Evolutionary conservation across 129 eudicot genomes (phyloP).

Genomic region (Arctium lappa): DNA sequence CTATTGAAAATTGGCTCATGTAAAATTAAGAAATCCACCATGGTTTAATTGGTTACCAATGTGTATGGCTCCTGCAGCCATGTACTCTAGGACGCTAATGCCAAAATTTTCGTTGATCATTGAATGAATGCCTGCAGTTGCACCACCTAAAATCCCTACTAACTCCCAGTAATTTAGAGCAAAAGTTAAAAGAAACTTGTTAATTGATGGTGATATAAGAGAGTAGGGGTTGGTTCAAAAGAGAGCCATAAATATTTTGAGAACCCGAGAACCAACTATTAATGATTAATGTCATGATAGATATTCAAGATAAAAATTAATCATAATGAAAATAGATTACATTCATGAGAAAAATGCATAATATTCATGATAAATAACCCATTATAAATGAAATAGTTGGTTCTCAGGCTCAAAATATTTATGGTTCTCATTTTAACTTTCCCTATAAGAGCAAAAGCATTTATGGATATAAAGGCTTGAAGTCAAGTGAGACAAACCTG

Average conservation of each 20-base stretch:
- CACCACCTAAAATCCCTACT: slow-evolving; percentile 79
- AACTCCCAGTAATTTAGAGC: slow-evolving; percentile 59
- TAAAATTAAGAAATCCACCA: not conserved
- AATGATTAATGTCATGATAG: too few species aligned
- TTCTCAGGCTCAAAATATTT: too few species aligned
- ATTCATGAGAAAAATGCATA: too few species aligned
- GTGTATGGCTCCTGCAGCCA: slow-evolving; percentile 99
- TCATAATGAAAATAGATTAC: too few species aligned
- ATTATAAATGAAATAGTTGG: too few species aligned
- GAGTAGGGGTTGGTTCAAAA: not conserved
- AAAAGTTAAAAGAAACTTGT: not conserved
- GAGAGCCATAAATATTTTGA: too few species aligned
- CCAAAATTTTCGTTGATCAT: slow-evolving; percentile 98
- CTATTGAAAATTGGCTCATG: too few species aligned
- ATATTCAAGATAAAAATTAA: too few species aligned
- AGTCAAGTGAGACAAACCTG: slow-evolving; percentile 47
- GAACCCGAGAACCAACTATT: too few species aligned
- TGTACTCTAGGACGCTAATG: slow-evolving; percentile 86
- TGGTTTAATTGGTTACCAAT: slow-evolving; percentile 44
- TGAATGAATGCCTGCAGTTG: slow-evolving; percentile 82
- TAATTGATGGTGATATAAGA: not conserved
- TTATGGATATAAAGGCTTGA: not conserved
- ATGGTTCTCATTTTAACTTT: too few species aligned
- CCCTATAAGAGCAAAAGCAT: too few species aligned
- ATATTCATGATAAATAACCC: too few species aligned